A percentile compares a stretch with the other conserved stretches of the same genome.
Evolutionary conservation across 2,329 filamentous ascomycete genomes (phyloP).

Genomic region (Pseudogymnoascus sp.): DNA sequence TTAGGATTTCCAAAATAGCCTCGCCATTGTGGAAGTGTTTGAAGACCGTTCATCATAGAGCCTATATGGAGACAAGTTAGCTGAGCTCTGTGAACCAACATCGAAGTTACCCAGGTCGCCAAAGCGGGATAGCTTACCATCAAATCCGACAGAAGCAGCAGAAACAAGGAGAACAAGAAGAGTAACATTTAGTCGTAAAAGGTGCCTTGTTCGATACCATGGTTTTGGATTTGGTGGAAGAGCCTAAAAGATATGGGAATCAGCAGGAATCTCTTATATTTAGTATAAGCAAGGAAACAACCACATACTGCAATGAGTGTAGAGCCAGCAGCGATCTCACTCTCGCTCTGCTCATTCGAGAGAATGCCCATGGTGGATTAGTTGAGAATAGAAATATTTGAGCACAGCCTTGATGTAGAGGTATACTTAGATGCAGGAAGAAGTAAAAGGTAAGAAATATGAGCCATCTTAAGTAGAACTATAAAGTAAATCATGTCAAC

Average conservation of each 20-base stretch:
- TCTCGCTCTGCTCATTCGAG: background rate
- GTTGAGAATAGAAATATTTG: background rate
- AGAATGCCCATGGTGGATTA: background rate
- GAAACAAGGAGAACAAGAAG: slow-evolving; percentile 17
- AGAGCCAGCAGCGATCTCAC: background rate
- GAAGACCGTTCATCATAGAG: slow-evolving; percentile 38
- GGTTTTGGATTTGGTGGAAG: background rate
- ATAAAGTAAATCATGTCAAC: background rate
- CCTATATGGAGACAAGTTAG: background rate
- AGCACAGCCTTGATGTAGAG: background rate
- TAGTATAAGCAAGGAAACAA: background rate
- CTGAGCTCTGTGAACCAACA: background rate
- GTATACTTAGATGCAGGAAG: background rate
- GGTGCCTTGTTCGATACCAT: slow-evolving; percentile 8
- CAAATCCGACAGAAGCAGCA: slow-evolving; percentile 15
- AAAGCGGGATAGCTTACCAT: slow-evolving; percentile 12
- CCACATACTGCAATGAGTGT: background rate
- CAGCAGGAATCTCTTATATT: background rate
- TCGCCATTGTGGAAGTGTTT: slow-evolving; percentile 35
- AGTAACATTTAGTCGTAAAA: slow-evolving; percentile 16
- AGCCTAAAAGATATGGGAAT: background rate
- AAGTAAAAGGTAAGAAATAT: background rate
- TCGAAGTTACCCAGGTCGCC: background rate
- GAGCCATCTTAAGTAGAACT: background rate
- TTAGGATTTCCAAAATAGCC: slow-evolving; percentile 32